These are phyloP conservation scores for Wallacemonas sp. DNA, from an alignment of 208 protist genomes.

Conservation along the genomic window DNA sequence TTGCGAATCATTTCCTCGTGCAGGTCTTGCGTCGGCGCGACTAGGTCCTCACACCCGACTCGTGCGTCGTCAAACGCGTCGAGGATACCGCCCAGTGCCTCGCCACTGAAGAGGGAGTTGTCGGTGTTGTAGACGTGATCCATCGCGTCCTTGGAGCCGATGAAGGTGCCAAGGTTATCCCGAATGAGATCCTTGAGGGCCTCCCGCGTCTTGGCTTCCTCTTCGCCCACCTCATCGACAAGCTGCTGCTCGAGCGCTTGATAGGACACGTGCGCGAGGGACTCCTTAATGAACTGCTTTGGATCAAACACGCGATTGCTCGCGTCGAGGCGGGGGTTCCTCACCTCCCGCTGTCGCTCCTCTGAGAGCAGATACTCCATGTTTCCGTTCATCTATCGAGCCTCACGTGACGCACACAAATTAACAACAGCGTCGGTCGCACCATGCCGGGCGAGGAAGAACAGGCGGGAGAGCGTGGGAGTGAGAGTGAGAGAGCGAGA, in stretches of 20 bases:
- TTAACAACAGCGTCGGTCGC: too few relatives aligned
- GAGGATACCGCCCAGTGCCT: slow-evolving; percentile 68
- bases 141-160: slow-evolving; percentile 82
- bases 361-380: slow-evolving; percentile 31
- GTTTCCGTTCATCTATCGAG: background rate
- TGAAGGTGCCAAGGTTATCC: slow-evolving; percentile 82
- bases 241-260: slow-evolving; percentile 50
- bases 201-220: slow-evolving; percentile 41
- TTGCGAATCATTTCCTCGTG: slow-evolving; percentile 50
- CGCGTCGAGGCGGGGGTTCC: slow-evolving; percentile 41
- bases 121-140: slow-evolving; percentile 69
- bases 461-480: too few relatives aligned
- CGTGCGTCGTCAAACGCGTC: slow-evolving; percentile 43
- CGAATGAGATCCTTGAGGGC: slow-evolving; percentile 79
- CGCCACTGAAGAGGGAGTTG: slow-evolving; percentile 73
- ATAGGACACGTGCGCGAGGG: slow-evolving; percentile 41
- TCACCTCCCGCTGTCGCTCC: slow-evolving; percentile 9
- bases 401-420: background rate
- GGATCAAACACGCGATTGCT: slow-evolving; percentile 77
- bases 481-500: too few relatives aligned
- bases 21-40: slow-evolving; percentile 57
- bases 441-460: too few relatives aligned
- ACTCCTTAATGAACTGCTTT: slow-evolving; percentile 57
- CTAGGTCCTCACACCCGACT: slow-evolving; percentile 44
- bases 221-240: slow-evolving; percentile 29